A percentile compares a stretch with the other conserved stretches of the same genome.
Conservation (phyloP, 192 early-diverging fungal genomes). For the Backusella liffmaniae region DNA sequence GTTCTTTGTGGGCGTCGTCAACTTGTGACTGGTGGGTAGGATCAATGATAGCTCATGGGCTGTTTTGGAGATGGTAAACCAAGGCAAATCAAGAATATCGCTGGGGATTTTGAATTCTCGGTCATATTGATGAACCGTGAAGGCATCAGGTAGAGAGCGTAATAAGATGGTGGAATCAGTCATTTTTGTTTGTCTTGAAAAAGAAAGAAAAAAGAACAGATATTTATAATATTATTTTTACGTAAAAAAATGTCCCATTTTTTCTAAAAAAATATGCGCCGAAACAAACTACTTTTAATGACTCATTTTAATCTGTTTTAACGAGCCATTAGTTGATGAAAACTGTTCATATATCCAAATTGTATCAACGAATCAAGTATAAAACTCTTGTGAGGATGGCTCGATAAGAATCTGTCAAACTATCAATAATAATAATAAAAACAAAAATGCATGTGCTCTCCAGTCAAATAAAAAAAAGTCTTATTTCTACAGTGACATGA, state of each 20-base stretch:
- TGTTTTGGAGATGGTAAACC: conserved; percentile 52
- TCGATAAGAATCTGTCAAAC: no score
- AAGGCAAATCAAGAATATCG: conserved; percentile 24
- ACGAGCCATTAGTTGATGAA: no score
- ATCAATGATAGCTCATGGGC: conserved; percentile 42
- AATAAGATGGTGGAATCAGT: conserved; percentile 5
- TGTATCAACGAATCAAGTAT: no score
- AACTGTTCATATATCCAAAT: no score
- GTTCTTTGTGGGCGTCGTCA: conserved; percentile 7
- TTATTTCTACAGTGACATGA: no score
- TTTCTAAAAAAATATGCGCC: background rate
- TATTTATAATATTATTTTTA: background rate
- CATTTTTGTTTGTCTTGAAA: background rate
- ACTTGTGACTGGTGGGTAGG: conserved; percentile 7
- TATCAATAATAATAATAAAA: no score
- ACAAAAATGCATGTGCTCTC: no score
- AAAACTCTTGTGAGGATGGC: no score
- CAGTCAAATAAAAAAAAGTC: no score
- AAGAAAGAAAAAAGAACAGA: background rate
- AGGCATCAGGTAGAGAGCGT: conserved; percentile 20
- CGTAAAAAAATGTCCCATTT: background rate
- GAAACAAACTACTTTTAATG: background rate
- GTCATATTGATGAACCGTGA: conserved; percentile 24
- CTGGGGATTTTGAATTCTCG: background rate
- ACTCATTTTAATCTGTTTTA: background rate